Percentiles rank a stretch among this genome's conserved stretches.
These are phyloP conservation scores for Penicillium polonicum DNA, from an alignment of 2,329 filamentous ascomycete genomes.

Conservation along the genomic window DNA sequence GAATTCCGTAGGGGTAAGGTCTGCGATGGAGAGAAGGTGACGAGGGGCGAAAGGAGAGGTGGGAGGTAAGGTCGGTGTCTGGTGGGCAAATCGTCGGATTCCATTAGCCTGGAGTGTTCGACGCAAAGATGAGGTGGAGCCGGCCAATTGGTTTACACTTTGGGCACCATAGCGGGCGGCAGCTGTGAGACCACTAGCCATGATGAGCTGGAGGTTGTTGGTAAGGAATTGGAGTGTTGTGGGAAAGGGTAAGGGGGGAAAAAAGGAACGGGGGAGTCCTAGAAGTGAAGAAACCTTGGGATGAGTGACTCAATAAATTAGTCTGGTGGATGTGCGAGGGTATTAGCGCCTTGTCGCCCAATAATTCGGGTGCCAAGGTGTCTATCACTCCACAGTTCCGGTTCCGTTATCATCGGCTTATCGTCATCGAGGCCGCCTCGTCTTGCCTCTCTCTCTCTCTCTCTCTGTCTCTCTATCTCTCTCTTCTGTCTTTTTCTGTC, in stretches of 20 bases:
- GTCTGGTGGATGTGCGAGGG: conserved; percentile 9
- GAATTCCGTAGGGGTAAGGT: conserved; percentile 78
- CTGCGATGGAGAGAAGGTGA: conserved; percentile 87
- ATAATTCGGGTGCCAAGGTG: conserved; percentile 10
- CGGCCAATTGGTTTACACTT: conserved; percentile 30
- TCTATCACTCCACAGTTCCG: conserved; percentile 20
- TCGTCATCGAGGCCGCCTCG: conserved; percentile 16
- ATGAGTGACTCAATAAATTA: conserved; percentile 21
- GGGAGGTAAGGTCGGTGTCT: conserved; percentile 38
- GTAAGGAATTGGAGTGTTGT: neutral
- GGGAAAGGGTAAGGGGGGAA: neutral
- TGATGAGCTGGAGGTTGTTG: conserved; percentile 18
- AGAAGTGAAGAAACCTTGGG: neutral
- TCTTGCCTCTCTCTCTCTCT: neutral
- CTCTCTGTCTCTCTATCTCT: neutral
- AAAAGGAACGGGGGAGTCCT: neutral
- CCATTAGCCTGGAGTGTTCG: conserved; percentile 30
- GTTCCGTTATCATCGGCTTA: conserved; percentile 23
- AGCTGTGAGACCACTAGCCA: conserved; percentile 31
- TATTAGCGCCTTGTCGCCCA: conserved; percentile 8
- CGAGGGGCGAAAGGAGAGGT: conserved; percentile 66
- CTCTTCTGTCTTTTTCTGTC: neutral
- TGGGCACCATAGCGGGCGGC: conserved; percentile 29
- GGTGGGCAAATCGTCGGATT: conserved; percentile 37
- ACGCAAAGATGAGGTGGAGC: conserved; percentile 27